phyloP scores from a whole-genome alignment of 2,329 filamentous ascomycete genomes.

The Diaporthe citriasiana region DNA sequence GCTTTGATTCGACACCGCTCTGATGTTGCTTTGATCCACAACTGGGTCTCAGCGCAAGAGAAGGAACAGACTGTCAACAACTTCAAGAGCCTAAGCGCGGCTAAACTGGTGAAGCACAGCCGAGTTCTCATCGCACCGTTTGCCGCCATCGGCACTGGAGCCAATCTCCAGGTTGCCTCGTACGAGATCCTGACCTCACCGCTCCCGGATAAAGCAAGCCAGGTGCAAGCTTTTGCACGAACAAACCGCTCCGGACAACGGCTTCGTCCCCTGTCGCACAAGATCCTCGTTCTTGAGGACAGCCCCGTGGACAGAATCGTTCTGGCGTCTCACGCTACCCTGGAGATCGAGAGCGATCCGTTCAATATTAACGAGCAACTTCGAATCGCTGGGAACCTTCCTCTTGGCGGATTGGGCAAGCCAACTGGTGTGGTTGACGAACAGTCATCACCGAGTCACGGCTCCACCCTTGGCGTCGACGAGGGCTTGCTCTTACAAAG shows the following conservation, averaged over 20 bases:
- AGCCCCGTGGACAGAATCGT: not conserved
- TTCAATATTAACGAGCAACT: conserved; percentile 3
- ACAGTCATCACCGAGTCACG: not conserved
- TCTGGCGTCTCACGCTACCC: not conserved
- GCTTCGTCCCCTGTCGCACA: conserved; percentile 3
- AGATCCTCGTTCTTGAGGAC: conserved; percentile 19
- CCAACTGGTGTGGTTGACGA: not conserved
- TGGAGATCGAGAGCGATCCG: not conserved
- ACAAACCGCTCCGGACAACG: conserved; percentile 35
- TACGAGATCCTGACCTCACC: conserved; percentile 40
- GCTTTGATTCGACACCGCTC: not conserved
- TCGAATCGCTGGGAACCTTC: not conserved
- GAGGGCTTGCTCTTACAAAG: not conserved
- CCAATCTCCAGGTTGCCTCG: conserved; percentile 36
- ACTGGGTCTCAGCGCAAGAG: conserved; percentile 16
- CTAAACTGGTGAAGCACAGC: conserved; percentile 3
- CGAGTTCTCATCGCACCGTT: conserved; percentile 22
- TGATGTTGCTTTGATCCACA: conserved; percentile 31
- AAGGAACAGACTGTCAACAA: not conserved
- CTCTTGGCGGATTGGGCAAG: not conserved
- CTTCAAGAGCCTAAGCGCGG: conserved; percentile 33
- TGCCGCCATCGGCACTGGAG: conserved; percentile 11
- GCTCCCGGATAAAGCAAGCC: not conserved
- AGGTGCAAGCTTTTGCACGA: conserved; percentile 32
- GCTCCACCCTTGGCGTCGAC: not conserved